Percentiles rank a stretch among this genome's conserved stretches.
These are phyloP conservation scores for Saposhnikovia divaricata DNA, from an alignment of 129 eudicot genomes.

Conservation along the genomic window DNA sequence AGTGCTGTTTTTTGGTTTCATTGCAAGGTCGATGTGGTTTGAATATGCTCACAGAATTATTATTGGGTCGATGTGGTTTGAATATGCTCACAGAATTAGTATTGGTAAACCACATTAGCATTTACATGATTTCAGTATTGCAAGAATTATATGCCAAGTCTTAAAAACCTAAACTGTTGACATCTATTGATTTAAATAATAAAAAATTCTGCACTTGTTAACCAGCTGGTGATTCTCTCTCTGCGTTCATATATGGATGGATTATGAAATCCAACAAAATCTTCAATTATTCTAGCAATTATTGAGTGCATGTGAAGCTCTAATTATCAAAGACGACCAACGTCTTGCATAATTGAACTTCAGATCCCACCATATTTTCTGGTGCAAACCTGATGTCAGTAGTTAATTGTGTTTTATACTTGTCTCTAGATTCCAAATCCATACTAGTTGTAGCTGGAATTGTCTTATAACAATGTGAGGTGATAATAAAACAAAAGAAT, in stretches of 20 bases:
- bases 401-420: neutral
- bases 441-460: neutral
- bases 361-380: constrained; percentile 1
- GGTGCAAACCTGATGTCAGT: neutral
- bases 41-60: neutral
- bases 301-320: constrained; percentile 27
- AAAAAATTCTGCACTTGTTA: neutral
- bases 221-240: constrained; percentile 4
- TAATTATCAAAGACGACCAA: constrained; percentile 19
- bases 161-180: neutral
- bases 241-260: neutral
- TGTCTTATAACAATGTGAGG: neutral
- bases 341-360: constrained; percentile 21
- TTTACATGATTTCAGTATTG: neutral
- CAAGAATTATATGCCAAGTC: neutral
- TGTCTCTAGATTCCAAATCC: neutral
- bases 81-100: neutral
- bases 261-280: constrained; percentile 8
- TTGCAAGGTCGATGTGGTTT: neutral
- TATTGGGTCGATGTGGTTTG: neutral
- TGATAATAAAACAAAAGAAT: neutral
- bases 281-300: constrained; percentile 14
- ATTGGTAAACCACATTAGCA: neutral
- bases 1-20: neutral
- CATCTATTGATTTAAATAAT: neutral